phyloP scores from a whole-genome alignment of 352 stramenopile species.

The Halophytophthora polymorphica region DNA sequence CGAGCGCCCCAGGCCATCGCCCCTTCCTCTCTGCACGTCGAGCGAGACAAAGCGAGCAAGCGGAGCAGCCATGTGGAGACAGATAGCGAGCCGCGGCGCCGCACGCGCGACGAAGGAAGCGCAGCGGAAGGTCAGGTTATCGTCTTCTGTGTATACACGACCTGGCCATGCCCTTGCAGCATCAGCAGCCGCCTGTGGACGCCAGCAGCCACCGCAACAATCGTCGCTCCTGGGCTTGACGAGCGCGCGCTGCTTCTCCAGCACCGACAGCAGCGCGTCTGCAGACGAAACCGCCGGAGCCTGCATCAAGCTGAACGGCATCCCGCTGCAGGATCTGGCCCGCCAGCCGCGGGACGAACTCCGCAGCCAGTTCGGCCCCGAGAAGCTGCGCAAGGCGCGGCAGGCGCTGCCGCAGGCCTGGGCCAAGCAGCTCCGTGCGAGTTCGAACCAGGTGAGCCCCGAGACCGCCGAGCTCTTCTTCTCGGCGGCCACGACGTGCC shows the following conservation, averaged over 20 bases:
- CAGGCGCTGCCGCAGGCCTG: conserved; percentile 25
- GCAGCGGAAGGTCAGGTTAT: no score
- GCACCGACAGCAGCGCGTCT: conserved; percentile 1
- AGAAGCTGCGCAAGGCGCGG: conserved; percentile 21
- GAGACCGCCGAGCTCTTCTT: conserved; percentile 34
- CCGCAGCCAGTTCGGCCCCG: conserved; percentile 17
- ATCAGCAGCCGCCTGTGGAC: not conserved
- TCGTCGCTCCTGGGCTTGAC: not conserved
- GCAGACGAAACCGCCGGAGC: conserved; percentile 1
- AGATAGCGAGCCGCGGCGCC: no score
- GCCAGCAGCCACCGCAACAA: not conserved
- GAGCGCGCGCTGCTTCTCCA: conserved; percentile 8
- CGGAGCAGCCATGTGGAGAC: no score
- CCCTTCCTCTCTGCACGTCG: no score
- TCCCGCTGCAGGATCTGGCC: conserved; percentile 33
- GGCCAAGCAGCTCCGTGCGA: conserved; percentile 12
- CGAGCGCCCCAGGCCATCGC: no score
- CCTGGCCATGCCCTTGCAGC: no score
- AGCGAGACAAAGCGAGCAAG: no score
- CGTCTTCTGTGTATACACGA: no score
- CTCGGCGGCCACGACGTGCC: conserved; percentile 20
- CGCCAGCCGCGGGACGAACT: conserved; percentile 27
- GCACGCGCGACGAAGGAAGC: no score
- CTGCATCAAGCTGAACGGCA: conserved; percentile 19
- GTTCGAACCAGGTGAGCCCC: conserved; percentile 8